phyloP scores from a whole-genome alignment of 2,329 filamentous ascomycete species.

The Phialophora expanda region DNA sequence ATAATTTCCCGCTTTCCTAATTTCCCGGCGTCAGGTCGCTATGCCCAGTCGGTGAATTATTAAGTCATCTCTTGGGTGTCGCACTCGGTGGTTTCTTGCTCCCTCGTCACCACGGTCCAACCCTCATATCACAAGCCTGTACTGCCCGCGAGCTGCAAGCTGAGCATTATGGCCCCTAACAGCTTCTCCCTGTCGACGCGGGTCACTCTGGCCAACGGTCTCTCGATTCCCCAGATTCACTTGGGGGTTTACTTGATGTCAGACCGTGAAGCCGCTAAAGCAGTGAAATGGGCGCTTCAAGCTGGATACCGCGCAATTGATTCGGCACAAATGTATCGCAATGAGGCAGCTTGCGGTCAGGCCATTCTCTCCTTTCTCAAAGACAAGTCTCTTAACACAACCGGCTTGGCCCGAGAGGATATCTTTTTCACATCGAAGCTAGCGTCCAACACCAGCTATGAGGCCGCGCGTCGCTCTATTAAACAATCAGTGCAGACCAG shows the following conservation, averaged over 20 bases:
- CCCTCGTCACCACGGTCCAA: not conserved
- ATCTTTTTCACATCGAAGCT: conserved; percentile 84
- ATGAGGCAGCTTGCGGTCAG: conserved; percentile 71
- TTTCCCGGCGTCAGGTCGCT: conserved; percentile 1
- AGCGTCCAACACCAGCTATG: conserved; percentile 69
- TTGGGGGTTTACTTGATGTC: conserved; percentile 76
- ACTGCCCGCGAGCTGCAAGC: not conserved
- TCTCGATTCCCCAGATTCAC: conserved; percentile 72
- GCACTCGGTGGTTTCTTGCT: not conserved
- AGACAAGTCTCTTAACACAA: conserved; percentile 52
- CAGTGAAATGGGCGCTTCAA: conserved; percentile 64
- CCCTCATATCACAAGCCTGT: not conserved
- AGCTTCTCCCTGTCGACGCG: conserved; percentile 36
- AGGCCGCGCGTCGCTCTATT: conserved; percentile 70
- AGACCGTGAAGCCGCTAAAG: conserved; percentile 62
- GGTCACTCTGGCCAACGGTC: conserved; percentile 66
- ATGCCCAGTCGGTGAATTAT: not conserved
- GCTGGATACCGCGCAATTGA: conserved; percentile 54
- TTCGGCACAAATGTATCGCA: conserved; percentile 69
- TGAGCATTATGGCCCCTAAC: conserved; percentile 33
- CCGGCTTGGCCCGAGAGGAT: conserved; percentile 66
- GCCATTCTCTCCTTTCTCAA: conserved; percentile 66
- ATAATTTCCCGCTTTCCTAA: not conserved
- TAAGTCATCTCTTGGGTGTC: not conserved
- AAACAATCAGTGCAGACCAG: conserved; percentile 67